A percentile compares a stretch with the other conserved stretches of the same genome.
Evolutionary conservation across 345 rosid genomes (phyloP).

Genomic region (Corchorus capsularis): DNA sequence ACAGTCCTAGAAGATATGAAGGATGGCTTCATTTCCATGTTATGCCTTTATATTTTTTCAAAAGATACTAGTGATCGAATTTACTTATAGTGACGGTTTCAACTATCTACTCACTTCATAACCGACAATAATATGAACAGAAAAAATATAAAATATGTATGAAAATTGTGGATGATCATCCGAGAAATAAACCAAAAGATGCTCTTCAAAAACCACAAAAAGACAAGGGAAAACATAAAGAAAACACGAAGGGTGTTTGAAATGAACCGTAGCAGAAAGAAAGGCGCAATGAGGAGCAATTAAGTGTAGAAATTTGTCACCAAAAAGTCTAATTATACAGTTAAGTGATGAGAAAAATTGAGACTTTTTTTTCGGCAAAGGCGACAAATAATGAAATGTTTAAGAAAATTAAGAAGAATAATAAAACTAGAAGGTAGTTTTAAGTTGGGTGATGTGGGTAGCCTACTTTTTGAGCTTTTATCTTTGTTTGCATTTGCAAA

Average conservation of each 20-base stretch:
- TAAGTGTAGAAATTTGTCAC: conserved; percentile 4
- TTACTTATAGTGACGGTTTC: no score
- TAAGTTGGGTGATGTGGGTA: conserved; percentile 10
- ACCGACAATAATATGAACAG: no score
- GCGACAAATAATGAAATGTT: not conserved
- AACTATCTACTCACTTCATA: no score
- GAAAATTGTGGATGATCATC: not conserved
- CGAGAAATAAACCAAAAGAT: not conserved
- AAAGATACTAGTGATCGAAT: no score
- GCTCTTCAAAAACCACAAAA: not conserved
- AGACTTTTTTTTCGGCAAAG: not conserved
- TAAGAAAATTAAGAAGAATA: not conserved
- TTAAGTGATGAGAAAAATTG: not conserved
- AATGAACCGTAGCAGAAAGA: not conserved
- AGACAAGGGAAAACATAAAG: not conserved
- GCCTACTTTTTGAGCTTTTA: not conserved
- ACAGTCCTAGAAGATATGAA: no score
- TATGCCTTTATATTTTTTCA: no score
- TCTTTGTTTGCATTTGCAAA: not conserved
- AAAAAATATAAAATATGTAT: no score
- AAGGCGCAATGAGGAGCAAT: conserved; percentile 13
- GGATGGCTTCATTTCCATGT: no score
- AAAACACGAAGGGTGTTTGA: not conserved
- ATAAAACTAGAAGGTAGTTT: not conserved
- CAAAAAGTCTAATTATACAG: not conserved